These are phyloP conservation scores for Pelargonium citronellum DNA, from an alignment of 441 rosid species.

Conservation along the genomic window DNA sequence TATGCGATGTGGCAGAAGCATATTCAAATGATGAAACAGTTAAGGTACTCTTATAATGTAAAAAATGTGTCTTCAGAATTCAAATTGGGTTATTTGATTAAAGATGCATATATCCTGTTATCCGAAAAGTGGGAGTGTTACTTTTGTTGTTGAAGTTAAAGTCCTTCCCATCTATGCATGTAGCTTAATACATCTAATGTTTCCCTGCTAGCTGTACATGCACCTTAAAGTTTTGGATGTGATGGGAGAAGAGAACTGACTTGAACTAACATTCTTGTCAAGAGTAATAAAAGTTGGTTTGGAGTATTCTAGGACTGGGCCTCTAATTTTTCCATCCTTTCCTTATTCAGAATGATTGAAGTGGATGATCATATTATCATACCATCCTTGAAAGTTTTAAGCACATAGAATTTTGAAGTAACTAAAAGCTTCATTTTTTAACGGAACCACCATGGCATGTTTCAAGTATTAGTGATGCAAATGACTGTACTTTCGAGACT, in stretches of 20 bases:
- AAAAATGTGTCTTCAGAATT: neutral
- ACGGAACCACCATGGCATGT: neutral
- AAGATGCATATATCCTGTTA: neutral
- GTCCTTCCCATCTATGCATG: no score
- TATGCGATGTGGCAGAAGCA: conserved; percentile 89
- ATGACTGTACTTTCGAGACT: neutral
- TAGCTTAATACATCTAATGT: no score
- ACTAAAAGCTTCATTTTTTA: neutral
- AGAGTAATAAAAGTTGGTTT: no score
- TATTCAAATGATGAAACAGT: conserved; percentile 87
- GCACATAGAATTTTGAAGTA: neutral
- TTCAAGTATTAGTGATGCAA: neutral
- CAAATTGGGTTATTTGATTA: neutral
- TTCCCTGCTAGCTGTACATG: neutral
- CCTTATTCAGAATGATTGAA: neutral
- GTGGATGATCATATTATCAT: neutral
- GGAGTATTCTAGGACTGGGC: no score
- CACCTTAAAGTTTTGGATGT: neutral
- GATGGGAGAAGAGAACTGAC: neutral
- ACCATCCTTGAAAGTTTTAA: neutral
- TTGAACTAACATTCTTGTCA: neutral
- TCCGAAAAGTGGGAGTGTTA: no score
- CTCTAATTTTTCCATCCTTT: no score
- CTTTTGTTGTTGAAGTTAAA: no score
- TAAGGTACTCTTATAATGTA: conserved; percentile 44